Conservation (phyloP, 257 asterid species). For the Solanum sejunctum region DNA sequence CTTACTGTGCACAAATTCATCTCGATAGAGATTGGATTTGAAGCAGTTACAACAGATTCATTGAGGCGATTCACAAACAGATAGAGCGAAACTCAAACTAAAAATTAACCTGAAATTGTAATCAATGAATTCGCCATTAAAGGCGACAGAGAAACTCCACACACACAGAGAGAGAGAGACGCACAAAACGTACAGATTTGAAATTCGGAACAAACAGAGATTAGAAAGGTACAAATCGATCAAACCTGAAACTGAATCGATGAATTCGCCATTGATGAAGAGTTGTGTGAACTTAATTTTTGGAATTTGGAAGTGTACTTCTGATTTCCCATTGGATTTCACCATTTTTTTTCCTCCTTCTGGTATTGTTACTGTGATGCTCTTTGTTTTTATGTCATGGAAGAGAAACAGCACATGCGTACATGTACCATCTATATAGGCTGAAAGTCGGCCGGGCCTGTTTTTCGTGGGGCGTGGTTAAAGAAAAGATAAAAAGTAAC, state of each 20-base stretch:
- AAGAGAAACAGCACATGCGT: neutral
- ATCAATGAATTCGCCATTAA: neutral
- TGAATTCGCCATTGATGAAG: constrained; percentile 26
- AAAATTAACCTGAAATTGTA: neutral
- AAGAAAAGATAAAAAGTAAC: neutral
- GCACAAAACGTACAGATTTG: neutral
- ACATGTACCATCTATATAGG: neutral
- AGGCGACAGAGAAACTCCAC: neutral
- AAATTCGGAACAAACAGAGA: neutral
- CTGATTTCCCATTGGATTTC: constrained; percentile 5
- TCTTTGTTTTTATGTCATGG: neutral
- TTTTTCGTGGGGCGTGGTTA: neutral
- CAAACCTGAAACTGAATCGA: constrained; percentile 26
- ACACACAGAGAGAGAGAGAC: too few relatives aligned
- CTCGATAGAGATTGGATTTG: neutral
- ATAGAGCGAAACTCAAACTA: neutral
- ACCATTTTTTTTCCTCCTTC: neutral
- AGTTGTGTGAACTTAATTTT: constrained; percentile 22
- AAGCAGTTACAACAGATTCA: neutral
- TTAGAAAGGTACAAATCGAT: neutral
- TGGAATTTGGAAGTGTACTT: neutral
- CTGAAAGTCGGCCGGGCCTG: neutral
- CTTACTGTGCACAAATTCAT: too few relatives aligned
- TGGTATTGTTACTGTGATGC: neutral
- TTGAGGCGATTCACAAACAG: neutral